Base-by-base conservation (phyloP, 2,329 filamentous ascomycete genomes). In the Diaporthe sp. region DNA sequence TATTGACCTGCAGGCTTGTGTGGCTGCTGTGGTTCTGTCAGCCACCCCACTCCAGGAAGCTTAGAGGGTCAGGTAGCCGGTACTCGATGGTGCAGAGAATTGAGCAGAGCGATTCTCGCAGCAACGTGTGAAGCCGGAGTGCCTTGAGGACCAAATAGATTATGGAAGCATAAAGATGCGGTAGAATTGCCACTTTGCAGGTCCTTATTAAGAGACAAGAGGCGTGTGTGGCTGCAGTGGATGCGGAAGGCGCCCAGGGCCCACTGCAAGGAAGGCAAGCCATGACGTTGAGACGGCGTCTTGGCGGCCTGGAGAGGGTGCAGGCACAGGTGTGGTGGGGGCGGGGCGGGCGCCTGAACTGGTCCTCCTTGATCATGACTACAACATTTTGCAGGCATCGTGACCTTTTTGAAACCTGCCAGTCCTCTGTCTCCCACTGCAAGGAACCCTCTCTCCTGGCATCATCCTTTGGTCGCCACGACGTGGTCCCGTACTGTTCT, bases 371-470 rank as follows among this genome's bases (percentile, higher is more conserved):
- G 65, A 55, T 17, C 65, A 55, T 28, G 49, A 55, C 65, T 31
- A 42, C 49, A 22, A 70, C 17, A 70, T 25, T 70, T 70, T 70
- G 49, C 65, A 70, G 49, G 34, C 34, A 70, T 70, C 49, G 65
- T 70, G 49, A 70, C 22, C 65, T 12, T 70, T 53, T 25, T 42
- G 46, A 55, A 42, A 55, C 65, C 28, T 70, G n/a, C 34, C 8
- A 55, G 34, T 28, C 25, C 49, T 28, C 46, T 39, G 22, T 39
- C 31, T 25, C 46, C 22, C 46, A 51, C 62, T 37, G 46, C 10
- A 15, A 53, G 46, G 44, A 37, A 34, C 31, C 44, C 4, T 51
- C 17, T 17, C 62, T 34, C 1, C 25, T 53, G 44, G 6, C 10
- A 25, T 19, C 22, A 4, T 10, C 15, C n/a, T 9, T 13, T 37